Conservation (phyloP, 73 alveolate genomes). For the Stentor roeselii region DNA sequence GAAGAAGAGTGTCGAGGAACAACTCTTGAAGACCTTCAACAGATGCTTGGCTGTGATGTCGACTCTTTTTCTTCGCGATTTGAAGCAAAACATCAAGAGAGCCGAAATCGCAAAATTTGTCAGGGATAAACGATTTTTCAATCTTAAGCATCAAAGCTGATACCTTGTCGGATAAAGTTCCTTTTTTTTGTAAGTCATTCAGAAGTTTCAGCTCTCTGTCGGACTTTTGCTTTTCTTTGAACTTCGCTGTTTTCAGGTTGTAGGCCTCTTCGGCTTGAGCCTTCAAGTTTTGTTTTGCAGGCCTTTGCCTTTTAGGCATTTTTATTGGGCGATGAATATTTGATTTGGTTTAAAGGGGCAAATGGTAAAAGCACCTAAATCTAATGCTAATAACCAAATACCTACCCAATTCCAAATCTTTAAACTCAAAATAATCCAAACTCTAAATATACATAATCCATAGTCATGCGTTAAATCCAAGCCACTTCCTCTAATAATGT, state of each 20-base stretch:
- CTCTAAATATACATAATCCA: too few species aligned
- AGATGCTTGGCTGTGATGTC: conserved; percentile 67
- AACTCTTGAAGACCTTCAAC: conserved; percentile 70
- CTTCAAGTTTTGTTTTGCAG: background rate
- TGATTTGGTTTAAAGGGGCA: too few species aligned
- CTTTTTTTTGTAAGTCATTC: conserved; percentile 47
- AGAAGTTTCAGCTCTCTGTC: conserved; percentile 2
- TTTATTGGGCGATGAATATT: too few species aligned
- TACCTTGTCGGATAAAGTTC: conserved; percentile 85
- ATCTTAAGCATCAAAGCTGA: conserved; percentile 63
- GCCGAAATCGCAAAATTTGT: conserved; percentile 10
- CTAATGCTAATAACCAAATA: too few species aligned
- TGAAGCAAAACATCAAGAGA: conserved; percentile 56
- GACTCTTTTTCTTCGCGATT: conserved; percentile 72
- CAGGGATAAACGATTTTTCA: conserved; percentile 53
- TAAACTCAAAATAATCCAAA: too few species aligned
- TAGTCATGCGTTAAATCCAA: too few species aligned
- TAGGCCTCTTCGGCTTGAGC: background rate
- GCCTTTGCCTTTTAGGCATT: conserved; percentile 1
- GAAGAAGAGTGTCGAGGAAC: conserved; percentile 53
- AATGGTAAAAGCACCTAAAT: too few species aligned
- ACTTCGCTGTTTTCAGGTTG: background rate
- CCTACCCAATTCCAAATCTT: too few species aligned
- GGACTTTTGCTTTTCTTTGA: background rate
- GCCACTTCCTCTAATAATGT: too few species aligned